These are phyloP conservation scores for Cnidoscolus chayamansa DNA, from an alignment of 441 rosid genomes.

Conservation along the genomic window DNA sequence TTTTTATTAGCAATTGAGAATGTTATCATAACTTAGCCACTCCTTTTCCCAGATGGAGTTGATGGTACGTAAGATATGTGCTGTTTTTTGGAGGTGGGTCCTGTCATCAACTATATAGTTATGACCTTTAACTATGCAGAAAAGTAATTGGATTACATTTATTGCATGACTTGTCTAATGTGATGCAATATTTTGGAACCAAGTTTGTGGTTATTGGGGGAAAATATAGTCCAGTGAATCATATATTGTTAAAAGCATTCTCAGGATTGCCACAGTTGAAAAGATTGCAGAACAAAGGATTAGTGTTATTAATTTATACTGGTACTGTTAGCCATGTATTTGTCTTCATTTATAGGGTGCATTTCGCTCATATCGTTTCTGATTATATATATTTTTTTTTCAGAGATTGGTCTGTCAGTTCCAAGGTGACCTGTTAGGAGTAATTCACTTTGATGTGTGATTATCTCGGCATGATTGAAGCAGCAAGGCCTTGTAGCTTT, in stretches of 20 bases:
- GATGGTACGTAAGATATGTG: slow-evolving; percentile 81
- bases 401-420: slow-evolving; percentile 77
- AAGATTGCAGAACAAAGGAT: neutral
- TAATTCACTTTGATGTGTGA: slow-evolving; percentile 28
- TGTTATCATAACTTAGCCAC: slow-evolving; percentile 51
- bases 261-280: neutral
- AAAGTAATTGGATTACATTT: slow-evolving; percentile 16
- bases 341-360: neutral
- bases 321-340: slow-evolving; percentile 8
- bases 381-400: slow-evolving; percentile 21
- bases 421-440: slow-evolving; percentile 68
- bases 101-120: slow-evolving; percentile 38
- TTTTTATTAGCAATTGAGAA: slow-evolving; percentile 18
- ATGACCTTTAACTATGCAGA: slow-evolving; percentile 22
- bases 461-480: slow-evolving; percentile 26
- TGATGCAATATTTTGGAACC: neutral
- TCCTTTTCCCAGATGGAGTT: slow-evolving; percentile 94
- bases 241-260: neutral
- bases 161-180: neutral
- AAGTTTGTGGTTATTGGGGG: neutral
- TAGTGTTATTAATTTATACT: neutral
- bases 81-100: slow-evolving; percentile 72
- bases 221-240: neutral
- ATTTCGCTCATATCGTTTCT: slow-evolving; percentile 13
- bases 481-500: slow-evolving; percentile 22